Conservation (phyloP, 331 rosid genomes). For the Prunus yedoensis region DNA sequence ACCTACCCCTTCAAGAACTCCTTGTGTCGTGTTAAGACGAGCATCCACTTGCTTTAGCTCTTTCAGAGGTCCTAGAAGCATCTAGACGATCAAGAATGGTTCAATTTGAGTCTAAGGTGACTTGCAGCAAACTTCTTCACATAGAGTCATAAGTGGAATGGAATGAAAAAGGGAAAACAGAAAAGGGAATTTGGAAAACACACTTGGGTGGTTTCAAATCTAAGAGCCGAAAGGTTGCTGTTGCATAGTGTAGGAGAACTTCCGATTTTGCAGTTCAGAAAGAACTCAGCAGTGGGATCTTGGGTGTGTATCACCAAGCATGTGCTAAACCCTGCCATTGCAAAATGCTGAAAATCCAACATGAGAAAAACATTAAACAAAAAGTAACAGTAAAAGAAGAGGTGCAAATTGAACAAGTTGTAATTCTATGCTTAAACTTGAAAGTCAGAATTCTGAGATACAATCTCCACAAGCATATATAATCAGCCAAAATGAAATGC, state of each 20-base stretch:
- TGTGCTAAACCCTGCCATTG: constrained; percentile 74
- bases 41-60: constrained; percentile 84
- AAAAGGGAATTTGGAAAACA: constrained; percentile 28
- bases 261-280: constrained; percentile 83
- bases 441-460: not conserved
- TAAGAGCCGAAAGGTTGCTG: constrained; percentile 78
- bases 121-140: constrained; percentile 13
- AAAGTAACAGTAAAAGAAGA: not conserved
- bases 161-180: constrained; percentile 19
- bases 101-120: constrained; percentile 16
- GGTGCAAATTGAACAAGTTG: not conserved
- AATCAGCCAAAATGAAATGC: not conserved
- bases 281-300: constrained; percentile 83
- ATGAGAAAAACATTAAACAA: not conserved
- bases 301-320: constrained; percentile 85
- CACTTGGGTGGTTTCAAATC: constrained; percentile 95
- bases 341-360: constrained; percentile 70
- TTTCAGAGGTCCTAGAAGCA: constrained; percentile 81
- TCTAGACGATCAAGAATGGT: constrained; percentile 43
- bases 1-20: constrained; percentile 92
- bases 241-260: constrained; percentile 54
- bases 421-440: not conserved
- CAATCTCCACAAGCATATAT: constrained; percentile 9
- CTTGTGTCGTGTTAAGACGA: constrained; percentile 81
- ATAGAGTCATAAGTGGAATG: not conserved